Base-by-base conservation (phyloP, 805 yeast species). In the Ogataea corticis region DNA sequence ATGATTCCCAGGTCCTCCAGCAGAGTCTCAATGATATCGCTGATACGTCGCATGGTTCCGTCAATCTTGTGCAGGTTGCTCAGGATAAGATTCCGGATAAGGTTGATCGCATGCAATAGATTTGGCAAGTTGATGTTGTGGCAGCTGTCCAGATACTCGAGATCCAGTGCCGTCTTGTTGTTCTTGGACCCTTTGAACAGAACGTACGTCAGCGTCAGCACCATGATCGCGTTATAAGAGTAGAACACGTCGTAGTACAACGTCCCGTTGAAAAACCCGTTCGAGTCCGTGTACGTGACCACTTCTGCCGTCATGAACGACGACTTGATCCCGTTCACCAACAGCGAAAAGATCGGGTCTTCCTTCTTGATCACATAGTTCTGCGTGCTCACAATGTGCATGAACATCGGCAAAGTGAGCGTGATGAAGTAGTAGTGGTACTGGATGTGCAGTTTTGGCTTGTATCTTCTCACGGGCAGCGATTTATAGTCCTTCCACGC, bases 251-350 rank as follows among this genome's bases (percentile, higher is more conserved):
- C 80, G 30, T 65, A 62, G 29, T 71, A 69, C n/a, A 72, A 37
- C 1, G 75, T 71, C n/a, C 78, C 78, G 53, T 68, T 69, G 52
- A 70, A 63, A 41, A 70, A 61, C 4, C 71, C 74, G 41, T 67
- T 66, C 9, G 62, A 54, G 28, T 63, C 59, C 0, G 71, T 64
- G 33, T 61, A 57, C 2, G 66, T 59, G 29, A 71, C 58, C 3
- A 72, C 51, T 38, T 71, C 69, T 0, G 77, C 68, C 5, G 73
- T 66, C 48, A 57, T 56, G 15, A 69, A 57, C 0, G 77, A 68
- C 1, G 76, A 65, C 35, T 66, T 61, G 27, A 74, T 67, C 13
- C 78, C 76, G 21, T 66, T 55, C 13, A 67, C 66, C 21, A 73
- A 56, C 9, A 73, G 62, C 0, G 66, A 56, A 36, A 73, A 49